Evolutionary conservation across 2,329 filamentous ascomycete genomes (phyloP).

Genomic region (Aureobasidium sp.): DNA sequence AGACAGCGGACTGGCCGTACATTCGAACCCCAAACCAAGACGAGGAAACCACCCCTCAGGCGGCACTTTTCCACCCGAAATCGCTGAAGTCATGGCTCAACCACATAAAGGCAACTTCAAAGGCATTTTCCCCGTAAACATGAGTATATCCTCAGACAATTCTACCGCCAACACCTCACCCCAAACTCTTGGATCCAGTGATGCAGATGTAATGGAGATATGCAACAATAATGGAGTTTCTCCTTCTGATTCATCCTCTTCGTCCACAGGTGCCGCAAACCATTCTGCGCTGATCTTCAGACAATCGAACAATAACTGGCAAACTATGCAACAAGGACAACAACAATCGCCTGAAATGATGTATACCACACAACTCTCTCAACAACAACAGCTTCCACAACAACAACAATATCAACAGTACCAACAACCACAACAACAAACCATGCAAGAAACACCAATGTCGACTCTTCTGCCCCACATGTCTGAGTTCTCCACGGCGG

Average conservation of each 20-base stretch:
- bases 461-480: not conserved
- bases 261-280: not conserved
- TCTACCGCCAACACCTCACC: not conserved
- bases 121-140: not conserved
- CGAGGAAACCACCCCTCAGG: not conserved
- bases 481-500: not conserved
- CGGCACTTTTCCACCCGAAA: not conserved
- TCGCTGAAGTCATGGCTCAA: not conserved
- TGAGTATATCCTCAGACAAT: not conserved
- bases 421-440: not conserved
- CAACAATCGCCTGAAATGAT: not conserved
- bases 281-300: not conserved
- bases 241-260: not conserved
- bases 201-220: not conserved
- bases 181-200: not conserved
- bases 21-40: not conserved
- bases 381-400: not conserved
- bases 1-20: constrained; percentile 2
- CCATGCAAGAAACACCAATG: not conserved
- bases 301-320: not conserved
- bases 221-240: not conserved
- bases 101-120: constrained; percentile 1
- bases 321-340: not conserved
- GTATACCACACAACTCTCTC: not conserved
- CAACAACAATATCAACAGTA: not conserved